Evolutionary conservation across 2,329 filamentous ascomycete species (phyloP), one percentile per base, ranked within the genome.

Genomic region (Aspergillus pseudoterreus): DNA sequence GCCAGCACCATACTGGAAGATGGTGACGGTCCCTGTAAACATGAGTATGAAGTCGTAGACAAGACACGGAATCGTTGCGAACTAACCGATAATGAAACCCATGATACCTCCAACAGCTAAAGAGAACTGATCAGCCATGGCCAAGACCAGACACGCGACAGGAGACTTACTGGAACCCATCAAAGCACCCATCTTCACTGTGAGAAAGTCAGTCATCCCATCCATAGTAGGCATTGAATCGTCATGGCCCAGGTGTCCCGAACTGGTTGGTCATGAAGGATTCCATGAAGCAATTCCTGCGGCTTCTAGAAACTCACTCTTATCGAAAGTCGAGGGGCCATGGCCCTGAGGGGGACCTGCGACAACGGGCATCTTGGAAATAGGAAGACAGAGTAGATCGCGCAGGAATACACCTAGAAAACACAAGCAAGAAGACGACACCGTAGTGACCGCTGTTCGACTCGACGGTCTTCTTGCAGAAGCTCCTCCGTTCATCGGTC

Each of bases 121-220:
- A 19, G 48, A 19, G 32, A 15, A 42, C 52, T 51, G 54, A 48
- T 45, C 36, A 49, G 8, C 21, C 50, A 51, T 22, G 17, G 9
- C n/a, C 9, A 50, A 24, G 27, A 44, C 5, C n/a, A 39, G 14
- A 19, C 15, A 12, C 15, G 41, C 45, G 22, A 44, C 45, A n/a
- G n/a, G 38, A 43, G 43, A 83, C 91, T 66, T 88, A 97, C 92
- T 95, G 71, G 91, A 90, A 63, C 94, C 94, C 91, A 97, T 97
- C 86, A 99, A 86, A 57, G 88, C 91, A 63, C 94, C 94, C 91
- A 97, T 96, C 80, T 96, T 96, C 73, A 92, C 91, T 95, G 63
- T 58, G 45, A 51, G 38, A 35, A 55, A 24, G 71, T 76, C 66
- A 69, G 45, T 30, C 35, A 27, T 4, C 11, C 12, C 3, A 5